A percentile compares a stretch with the other conserved stretches of the same genome.
Conservation (phyloP, 768 basidiomycete genomes). For the Phylloporus sp. region DNA sequence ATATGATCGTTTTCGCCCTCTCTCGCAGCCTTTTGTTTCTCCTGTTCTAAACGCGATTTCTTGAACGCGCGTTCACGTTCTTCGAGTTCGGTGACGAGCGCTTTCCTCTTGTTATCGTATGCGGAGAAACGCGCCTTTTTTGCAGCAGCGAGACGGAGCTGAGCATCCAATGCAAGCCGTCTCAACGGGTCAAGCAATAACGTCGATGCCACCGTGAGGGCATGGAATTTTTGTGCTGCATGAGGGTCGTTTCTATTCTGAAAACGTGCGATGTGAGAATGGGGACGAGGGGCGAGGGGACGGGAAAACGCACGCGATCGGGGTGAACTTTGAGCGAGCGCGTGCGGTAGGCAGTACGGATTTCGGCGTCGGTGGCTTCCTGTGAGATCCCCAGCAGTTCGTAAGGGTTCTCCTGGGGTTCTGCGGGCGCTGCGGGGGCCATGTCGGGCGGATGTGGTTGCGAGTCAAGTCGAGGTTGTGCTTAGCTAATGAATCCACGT, state of each 20-base stretch:
- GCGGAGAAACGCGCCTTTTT: conserved; percentile 63
- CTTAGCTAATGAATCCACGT: conserved; percentile 9
- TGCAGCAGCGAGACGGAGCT: conserved; percentile 65
- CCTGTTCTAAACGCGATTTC: conserved; percentile 59
- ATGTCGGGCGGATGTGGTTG: conserved; percentile 7
- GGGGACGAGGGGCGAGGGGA: conserved; percentile 13
- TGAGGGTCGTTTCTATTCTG: conserved; percentile 79
- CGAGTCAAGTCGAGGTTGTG: not conserved
- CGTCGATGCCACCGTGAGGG: conserved; percentile 76
- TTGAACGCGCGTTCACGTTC: conserved; percentile 73
- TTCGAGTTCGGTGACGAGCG: conserved; percentile 71
- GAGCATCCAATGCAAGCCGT: conserved; percentile 74
- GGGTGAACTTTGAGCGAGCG: conserved; percentile 84
- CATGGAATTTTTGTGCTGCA: conserved; percentile 83
- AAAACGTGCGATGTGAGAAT: conserved; percentile 4
- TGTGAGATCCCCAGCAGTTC: conserved; percentile 57
- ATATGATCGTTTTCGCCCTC: conserved; percentile 65
- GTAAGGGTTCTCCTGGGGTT: conserved; percentile 69
- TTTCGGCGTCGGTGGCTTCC: conserved; percentile 72
- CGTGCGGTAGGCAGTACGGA: conserved; percentile 73
- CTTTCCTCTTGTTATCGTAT: conserved; percentile 71
- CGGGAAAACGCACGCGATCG: conserved; percentile 56
- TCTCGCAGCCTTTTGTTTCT: conserved; percentile 48
- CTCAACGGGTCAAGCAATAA: conserved; percentile 76
- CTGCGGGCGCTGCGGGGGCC: conserved; percentile 29